Evolutionary conservation across 345 rosid genomes (phyloP).

Genomic region (Kernera saxatilis): DNA sequence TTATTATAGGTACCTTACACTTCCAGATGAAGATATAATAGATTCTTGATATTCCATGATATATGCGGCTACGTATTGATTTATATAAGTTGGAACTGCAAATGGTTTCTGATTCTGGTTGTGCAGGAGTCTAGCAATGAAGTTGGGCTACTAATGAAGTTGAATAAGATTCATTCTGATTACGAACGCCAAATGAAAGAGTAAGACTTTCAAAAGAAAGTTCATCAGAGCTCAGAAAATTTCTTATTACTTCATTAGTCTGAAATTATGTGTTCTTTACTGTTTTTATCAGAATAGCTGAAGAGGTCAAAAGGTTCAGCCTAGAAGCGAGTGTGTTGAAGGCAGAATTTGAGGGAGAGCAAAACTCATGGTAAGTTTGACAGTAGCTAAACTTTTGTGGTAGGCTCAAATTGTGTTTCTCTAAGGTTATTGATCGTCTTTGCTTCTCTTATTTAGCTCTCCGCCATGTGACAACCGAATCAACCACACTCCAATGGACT

Average conservation of each 20-base stretch:
- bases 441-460: constrained; percentile 32
- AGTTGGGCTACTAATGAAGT: not conserved
- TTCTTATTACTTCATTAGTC: not conserved
- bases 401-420: not conserved
- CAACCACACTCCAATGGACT: constrained; percentile 43
- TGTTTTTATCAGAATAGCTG: constrained; percentile 50
- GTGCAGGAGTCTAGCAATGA: constrained; percentile 27
- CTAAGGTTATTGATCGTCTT: not conserved
- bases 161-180: constrained; percentile 49
- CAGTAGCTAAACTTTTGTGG: not conserved
- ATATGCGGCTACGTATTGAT: not conserved
- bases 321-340: constrained; percentile 53
- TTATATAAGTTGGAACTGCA: not conserved
- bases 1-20: not conserved
- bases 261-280: not conserved
- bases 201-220: constrained; percentile 40
- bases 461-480: constrained; percentile 44
- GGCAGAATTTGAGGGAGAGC: constrained; percentile 39
- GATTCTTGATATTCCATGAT: not conserved
- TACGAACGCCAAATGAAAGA: constrained; percentile 76
- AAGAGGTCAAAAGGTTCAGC: constrained; percentile 54
- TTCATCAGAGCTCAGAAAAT: not conserved
- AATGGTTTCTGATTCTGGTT: constrained; percentile 9
- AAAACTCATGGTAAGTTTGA: constrained; percentile 25
- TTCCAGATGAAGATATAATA: not conserved